Conservation (phyloP, 2,329 filamentous ascomycete genomes). For the Onygenales sp. region DNA sequence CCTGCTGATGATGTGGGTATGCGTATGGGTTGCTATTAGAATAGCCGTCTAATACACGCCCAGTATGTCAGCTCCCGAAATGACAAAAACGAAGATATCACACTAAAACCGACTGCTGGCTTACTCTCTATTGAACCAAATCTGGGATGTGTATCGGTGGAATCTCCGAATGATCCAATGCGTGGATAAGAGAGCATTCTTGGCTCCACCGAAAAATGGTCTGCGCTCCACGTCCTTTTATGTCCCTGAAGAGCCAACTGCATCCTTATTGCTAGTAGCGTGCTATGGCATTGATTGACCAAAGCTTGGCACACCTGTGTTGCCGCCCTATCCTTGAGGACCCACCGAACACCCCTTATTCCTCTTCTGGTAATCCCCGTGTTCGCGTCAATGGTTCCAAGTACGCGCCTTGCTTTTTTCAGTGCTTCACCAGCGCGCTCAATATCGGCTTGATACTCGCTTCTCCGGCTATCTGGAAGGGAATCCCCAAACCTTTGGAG, state of each 20-base stretch:
- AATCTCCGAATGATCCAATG: background rate
- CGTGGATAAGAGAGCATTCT: background rate
- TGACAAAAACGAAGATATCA: no score
- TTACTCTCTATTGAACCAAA: background rate
- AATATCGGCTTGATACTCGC: background rate
- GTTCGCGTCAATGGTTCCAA: background rate
- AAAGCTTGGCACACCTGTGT: background rate
- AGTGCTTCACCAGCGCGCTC: background rate
- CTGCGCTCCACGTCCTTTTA: background rate
- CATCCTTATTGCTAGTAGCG: background rate
- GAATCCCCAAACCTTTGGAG: background rate
- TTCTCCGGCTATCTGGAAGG: background rate
- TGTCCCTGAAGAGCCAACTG: background rate
- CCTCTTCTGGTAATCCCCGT: background rate
- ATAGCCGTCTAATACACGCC: background rate
- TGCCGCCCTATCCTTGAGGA: background rate
- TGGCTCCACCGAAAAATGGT: background rate
- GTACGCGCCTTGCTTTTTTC: background rate
- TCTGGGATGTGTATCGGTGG: background rate
- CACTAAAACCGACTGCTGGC: background rate
- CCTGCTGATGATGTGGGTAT: background rate
- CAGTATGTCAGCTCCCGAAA: background rate
- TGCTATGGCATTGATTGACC: background rate
- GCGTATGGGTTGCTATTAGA: background rate
- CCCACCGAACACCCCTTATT: background rate